Percentiles rank a stretch among this genome's conserved stretches.
Evolutionary conservation across 129 eudicot genomes (phyloP).

Genomic region (Centella asiatica): DNA sequence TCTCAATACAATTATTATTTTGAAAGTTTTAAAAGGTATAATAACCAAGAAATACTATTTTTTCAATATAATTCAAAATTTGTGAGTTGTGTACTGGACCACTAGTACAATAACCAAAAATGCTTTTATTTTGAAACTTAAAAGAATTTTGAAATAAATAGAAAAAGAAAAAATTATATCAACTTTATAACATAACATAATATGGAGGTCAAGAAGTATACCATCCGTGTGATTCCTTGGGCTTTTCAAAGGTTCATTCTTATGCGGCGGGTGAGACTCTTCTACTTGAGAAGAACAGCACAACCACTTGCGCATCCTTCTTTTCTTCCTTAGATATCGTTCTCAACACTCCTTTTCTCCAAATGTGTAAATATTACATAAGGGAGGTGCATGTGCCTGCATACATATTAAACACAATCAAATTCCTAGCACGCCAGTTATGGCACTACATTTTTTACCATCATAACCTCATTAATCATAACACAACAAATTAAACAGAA

Average conservation of each 20-base stretch:
- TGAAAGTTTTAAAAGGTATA: too few relatives aligned
- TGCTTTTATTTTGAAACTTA: too few relatives aligned
- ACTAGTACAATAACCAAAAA: too few relatives aligned
- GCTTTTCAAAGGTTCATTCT: conserved; percentile 43
- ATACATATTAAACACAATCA: conserved; percentile 3
- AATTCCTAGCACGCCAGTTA: not conserved
- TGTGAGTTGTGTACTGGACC: too few relatives aligned
- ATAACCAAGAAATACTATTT: too few relatives aligned
- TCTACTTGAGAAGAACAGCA: conserved; percentile 79
- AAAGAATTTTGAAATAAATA: not conserved
- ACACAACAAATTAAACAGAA: not conserved
- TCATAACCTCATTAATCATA: conserved; percentile 11
- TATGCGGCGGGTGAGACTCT: conserved; percentile 53
- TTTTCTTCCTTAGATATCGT: conserved; percentile 51
- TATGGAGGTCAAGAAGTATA: conserved; percentile 16
- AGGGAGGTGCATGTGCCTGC: conserved; percentile 54
- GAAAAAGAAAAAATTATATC: not conserved
- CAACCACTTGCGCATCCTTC: conserved; percentile 86
- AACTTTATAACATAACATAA: not conserved
- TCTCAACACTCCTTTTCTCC: conserved; percentile 41
- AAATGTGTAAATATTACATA: conserved; percentile 51
- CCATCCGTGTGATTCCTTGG: conserved; percentile 50
- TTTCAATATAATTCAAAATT: too few relatives aligned
- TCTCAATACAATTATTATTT: too few relatives aligned
- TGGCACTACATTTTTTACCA: not conserved